Evolutionary conservation across 768 basidiomycete genomes (phyloP).

Genomic region (Gyrodon lividus): DNA sequence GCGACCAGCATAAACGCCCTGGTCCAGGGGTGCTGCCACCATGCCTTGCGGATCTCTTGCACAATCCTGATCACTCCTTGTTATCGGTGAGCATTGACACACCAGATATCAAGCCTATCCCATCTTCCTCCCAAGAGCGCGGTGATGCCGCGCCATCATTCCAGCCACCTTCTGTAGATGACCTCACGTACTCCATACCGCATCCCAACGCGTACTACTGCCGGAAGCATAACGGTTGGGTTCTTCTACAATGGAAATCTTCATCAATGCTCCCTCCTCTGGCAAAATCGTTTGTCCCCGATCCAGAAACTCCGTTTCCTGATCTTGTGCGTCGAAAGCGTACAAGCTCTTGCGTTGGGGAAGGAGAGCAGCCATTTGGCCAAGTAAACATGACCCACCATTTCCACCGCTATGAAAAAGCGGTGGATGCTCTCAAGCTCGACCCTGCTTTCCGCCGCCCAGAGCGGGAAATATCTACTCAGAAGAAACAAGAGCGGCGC

Average conservation of each 20-base stretch:
- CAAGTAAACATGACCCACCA: constrained; percentile 70
- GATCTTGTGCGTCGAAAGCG: constrained; percentile 49
- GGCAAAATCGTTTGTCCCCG: constrained; percentile 48
- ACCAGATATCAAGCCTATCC: constrained; percentile 30
- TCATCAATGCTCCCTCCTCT: constrained; percentile 62
- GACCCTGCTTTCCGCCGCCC: constrained; percentile 58
- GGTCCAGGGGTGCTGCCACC: constrained; percentile 73
- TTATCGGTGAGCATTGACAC: constrained; percentile 53
- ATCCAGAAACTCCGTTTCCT: constrained; percentile 48
- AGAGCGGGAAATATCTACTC: constrained; percentile 56
- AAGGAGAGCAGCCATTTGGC: constrained; percentile 45
- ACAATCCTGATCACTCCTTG: constrained; percentile 70
- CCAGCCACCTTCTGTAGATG: constrained; percentile 53
- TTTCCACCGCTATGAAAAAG: constrained; percentile 72
- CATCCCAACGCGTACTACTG: constrained; percentile 86
- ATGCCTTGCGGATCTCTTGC: constrained; percentile 61
- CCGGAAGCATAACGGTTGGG: constrained; percentile 80
- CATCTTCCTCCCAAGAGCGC: constrained; percentile 23
- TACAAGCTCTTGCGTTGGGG: constrained; percentile 52
- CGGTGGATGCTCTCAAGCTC: constrained; percentile 67
- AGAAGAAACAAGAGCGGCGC: constrained; percentile 53
- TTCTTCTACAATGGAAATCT: constrained; percentile 68
- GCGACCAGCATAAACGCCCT: constrained; percentile 50
- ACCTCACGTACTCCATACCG: constrained; percentile 67
- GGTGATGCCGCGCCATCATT: constrained; percentile 13